These are phyloP conservation scores for Phialophora macrospora DNA, from an alignment of 2,329 filamentous ascomycete species.

Conservation along the genomic window DNA sequence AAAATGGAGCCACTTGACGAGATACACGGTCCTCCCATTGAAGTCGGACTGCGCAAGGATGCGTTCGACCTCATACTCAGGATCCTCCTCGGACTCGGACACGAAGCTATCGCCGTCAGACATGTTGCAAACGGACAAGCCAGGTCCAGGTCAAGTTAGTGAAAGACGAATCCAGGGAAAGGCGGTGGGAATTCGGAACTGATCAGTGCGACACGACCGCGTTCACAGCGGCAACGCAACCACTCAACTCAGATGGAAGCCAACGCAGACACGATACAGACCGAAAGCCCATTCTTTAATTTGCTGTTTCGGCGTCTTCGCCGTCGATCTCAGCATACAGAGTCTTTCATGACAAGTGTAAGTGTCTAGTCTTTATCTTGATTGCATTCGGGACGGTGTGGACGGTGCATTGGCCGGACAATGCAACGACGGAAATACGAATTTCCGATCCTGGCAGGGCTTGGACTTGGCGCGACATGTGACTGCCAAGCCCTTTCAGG, in stretches of 20 bases:
- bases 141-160: neutral
- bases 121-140: neutral
- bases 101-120: neutral
- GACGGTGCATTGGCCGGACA: neutral
- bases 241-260: neutral
- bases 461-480: neutral
- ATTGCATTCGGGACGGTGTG: neutral
- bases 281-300: neutral
- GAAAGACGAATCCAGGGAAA: neutral
- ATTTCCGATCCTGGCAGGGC: neutral
- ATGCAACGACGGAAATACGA: neutral
- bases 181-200: neutral
- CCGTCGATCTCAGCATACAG: neutral
- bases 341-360: neutral
- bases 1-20: conserved; percentile 70
- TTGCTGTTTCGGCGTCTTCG: neutral
- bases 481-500: conserved; percentile 7
- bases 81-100: conserved; percentile 44
- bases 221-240: neutral
- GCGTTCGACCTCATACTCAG: conserved; percentile 61
- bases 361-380: neutral
- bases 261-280: neutral
- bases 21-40: conserved; percentile 53
- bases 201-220: neutral
- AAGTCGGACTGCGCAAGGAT: conserved; percentile 56